Conservation (phyloP, 108 stramenopile genomes). For the Nannochloropsis gaditana region DNA sequence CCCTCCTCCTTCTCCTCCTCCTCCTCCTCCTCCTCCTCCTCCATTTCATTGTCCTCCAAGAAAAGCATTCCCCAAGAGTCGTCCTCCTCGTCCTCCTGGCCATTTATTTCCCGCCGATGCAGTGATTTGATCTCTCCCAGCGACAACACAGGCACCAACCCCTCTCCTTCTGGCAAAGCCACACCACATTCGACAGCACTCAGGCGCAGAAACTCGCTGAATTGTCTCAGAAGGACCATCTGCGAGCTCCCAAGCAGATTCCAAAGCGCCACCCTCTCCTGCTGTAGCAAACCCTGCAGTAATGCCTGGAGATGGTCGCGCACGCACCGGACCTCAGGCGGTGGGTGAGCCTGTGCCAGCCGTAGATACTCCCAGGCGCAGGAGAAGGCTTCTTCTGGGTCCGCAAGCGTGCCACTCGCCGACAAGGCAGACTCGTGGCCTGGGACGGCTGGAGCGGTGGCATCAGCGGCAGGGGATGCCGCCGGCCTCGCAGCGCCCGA, state of each 20-base stretch:
- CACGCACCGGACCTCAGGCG: neutral
- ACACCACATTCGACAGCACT: neutral
- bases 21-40: conserved; percentile 16
- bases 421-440: neutral
- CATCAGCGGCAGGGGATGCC: neutral
- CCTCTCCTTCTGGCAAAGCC: neutral
- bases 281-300: neutral
- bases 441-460: neutral
- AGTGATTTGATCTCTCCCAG: too few species aligned
- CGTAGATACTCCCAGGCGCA: neutral
- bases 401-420: neutral
- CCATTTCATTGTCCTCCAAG: neutral
- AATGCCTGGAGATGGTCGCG: conserved; percentile 7
- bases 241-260: neutral
- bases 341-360: neutral
- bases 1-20: neutral
- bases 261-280: neutral
- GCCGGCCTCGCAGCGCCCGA: too few species aligned
- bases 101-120: too few species aligned
- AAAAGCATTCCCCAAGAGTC: too few species aligned
- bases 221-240: neutral
- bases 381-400: neutral
- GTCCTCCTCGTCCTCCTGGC: too few species aligned
- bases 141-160: neutral
- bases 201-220: neutral